These are phyloP conservation scores for Trichoderma aggressivum DNA, from an alignment of 2,329 filamentous ascomycete genomes.

Conservation along the genomic window DNA sequence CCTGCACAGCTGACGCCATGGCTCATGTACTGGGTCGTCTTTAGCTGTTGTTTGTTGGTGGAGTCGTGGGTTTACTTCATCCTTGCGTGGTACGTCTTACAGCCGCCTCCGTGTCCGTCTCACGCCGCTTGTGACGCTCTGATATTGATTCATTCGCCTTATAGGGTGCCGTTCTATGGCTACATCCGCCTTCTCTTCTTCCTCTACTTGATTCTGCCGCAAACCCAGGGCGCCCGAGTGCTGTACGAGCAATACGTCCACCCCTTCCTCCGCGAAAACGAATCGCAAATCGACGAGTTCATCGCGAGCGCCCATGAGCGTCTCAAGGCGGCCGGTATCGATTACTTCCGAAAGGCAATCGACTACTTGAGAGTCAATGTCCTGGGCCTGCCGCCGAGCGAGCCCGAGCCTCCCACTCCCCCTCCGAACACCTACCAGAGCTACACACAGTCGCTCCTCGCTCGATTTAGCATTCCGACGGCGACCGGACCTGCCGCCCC, in stretches of 20 bases:
- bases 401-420: constrained; percentile 36
- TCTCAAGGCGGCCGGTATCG: constrained; percentile 70
- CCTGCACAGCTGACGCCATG: constrained; percentile 89
- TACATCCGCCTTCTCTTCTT: constrained; percentile 85
- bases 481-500: constrained; percentile 52
- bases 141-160: not conserved
- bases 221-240: constrained; percentile 86
- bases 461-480: constrained; percentile 78
- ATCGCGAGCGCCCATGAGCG: constrained; percentile 79
- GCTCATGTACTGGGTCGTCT: constrained; percentile 98
- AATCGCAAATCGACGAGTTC: constrained; percentile 83
- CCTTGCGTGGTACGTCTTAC: constrained; percentile 63
- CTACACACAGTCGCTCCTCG: constrained; percentile 80
- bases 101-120: not conserved
- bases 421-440: constrained; percentile 46
- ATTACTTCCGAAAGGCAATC: constrained; percentile 69
- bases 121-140: not conserved
- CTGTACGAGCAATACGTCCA: constrained; percentile 84
- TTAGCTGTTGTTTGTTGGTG: constrained; percentile 74
- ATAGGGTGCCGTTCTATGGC: constrained; percentile 85
- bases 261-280: constrained; percentile 84
- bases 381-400: constrained; percentile 67
- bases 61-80: constrained; percentile 89
- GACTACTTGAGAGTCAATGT: constrained; percentile 72
- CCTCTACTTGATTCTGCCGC: constrained; percentile 93